These are phyloP conservation scores for Backusella circina DNA, from an alignment of 192 early-diverging fungal species.

Conservation along the genomic window DNA sequence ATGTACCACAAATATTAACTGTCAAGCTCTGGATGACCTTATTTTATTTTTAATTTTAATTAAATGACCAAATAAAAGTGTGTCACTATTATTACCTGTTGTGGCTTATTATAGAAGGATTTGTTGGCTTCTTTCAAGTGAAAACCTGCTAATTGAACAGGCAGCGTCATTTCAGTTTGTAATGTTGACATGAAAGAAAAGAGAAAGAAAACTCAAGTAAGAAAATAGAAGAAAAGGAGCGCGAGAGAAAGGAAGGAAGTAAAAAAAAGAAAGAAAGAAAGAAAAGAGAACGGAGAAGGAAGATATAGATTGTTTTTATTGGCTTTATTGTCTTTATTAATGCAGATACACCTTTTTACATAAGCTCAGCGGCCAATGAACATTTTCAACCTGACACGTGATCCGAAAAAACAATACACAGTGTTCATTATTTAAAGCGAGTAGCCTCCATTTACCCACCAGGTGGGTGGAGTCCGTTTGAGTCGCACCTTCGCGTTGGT, in stretches of 20 bases:
- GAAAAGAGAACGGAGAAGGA: neutral
- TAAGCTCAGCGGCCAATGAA: neutral
- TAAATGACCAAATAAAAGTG: neutral
- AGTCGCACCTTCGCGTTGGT: too few species aligned
- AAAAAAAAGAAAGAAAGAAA: neutral
- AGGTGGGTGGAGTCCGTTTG: too few species aligned
- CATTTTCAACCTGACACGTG: neutral
- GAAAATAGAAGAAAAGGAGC: neutral
- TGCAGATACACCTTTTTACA: neutral
- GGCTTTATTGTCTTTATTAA: too few species aligned
- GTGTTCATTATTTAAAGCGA: too few species aligned
- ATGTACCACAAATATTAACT: constrained; percentile 45
- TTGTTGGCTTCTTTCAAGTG: neutral
- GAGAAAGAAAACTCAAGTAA: neutral
- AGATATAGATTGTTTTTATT: too few species aligned
- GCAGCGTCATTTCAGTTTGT: neutral
- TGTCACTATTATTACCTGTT: neutral
- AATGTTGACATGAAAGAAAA: neutral
- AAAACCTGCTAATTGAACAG: neutral
- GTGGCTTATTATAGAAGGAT: neutral
- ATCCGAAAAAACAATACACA: too few species aligned
- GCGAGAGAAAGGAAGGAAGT: neutral
- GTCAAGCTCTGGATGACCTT: neutral
- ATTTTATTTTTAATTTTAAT: neutral
- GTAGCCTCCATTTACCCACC: too few species aligned